Base-by-base conservation (phyloP, 352 stramenopile genomes). In the Elongisporangium prolatum region DNA sequence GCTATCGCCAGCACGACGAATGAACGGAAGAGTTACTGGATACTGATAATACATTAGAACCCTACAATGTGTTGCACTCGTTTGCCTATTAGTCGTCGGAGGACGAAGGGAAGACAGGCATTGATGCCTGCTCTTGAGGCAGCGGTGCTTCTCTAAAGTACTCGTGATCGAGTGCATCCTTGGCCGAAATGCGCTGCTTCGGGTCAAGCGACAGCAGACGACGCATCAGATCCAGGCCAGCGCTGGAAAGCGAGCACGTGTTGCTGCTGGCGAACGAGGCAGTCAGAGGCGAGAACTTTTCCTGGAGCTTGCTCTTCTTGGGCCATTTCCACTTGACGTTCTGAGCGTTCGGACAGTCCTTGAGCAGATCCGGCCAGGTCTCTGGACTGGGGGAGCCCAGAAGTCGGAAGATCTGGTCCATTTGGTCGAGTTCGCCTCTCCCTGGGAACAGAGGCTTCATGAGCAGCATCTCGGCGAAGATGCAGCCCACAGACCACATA, bases 401-500 rank as follows among this genome's bases (percentile, higher is more conserved):
- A 50, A 98, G 55, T 68, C 90, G 81, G 74, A 98, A 99, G 56
- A 99, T 98, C 64, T 97, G 87, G 60, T 98, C 86, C 63, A 98
- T 92, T 75, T 99, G 95, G 58, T 98, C 94, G 18, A 98, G 70
- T 68, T 99, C 97, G 22, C 88, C 88, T 56, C 95, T 74, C 40
- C 96, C 96, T 50, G 95, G 78, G 63, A 99, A 90, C 24, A 98
- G 78, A 16, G 94, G 88, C 71, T 97, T 91, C 68, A 97, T 88
- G 16, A 90, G 75, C 54, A 99, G 68, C 21, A 99, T 84, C 77
- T 99, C 97, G 1, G 91, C 91, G 68, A 98, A 98, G 62, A 99
- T 98, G 59, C 95, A 98, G 14, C 96, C 96, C 44, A 90, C 83
- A 1, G 88, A 98, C 97, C 97, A 99, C 75, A 99, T 97, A 69